Percentiles rank a stretch among this genome's conserved stretches.
Evolutionary conservation across 176 grass and related monocot species (phyloP).

Genomic region (Bothriochloa decipiens): DNA sequence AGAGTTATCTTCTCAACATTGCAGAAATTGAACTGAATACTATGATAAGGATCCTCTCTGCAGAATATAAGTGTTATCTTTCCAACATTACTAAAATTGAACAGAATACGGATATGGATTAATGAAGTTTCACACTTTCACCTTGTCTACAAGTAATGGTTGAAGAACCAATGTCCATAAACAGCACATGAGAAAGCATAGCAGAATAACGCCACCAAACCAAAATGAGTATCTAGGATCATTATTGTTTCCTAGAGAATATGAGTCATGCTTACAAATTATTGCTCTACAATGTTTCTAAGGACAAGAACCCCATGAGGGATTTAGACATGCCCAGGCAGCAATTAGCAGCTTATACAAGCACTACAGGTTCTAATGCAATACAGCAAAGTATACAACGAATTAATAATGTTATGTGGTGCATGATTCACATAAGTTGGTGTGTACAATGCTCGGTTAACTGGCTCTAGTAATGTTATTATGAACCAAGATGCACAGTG

Average conservation of each 20-base stretch:
- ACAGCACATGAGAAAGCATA: neutral
- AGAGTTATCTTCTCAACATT: neutral
- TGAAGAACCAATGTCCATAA: neutral
- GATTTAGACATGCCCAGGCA: slow-evolving; percentile 13
- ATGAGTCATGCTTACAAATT: slow-evolving; percentile 9
- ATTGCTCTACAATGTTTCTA: slow-evolving; percentile 9
- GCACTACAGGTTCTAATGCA: slow-evolving; percentile 20
- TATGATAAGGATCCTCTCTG: neutral
- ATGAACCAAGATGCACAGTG: slow-evolving; percentile 50
- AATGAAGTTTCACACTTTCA: neutral
- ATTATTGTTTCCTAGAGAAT: slow-evolving; percentile 28
- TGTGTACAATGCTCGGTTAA: slow-evolving; percentile 36
- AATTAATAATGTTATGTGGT: slow-evolving; percentile 38
- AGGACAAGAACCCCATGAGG: neutral
- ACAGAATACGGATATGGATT: neutral
- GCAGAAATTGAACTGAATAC: neutral
- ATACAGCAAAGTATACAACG: slow-evolving; percentile 3
- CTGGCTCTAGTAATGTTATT: slow-evolving; percentile 20
- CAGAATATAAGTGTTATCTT: neutral
- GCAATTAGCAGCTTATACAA: slow-evolving; percentile 48
- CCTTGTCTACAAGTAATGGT: neutral
- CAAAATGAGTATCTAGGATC: neutral
- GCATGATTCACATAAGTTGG: slow-evolving; percentile 33
- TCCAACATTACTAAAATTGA: neutral
- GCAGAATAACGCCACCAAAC: neutral